A percentile compares a stretch with the other conserved stretches of the same genome.
phyloP scores from a whole-genome alignment of 2,329 filamentous ascomycete genomes.

The Trichoderma sp. region DNA sequence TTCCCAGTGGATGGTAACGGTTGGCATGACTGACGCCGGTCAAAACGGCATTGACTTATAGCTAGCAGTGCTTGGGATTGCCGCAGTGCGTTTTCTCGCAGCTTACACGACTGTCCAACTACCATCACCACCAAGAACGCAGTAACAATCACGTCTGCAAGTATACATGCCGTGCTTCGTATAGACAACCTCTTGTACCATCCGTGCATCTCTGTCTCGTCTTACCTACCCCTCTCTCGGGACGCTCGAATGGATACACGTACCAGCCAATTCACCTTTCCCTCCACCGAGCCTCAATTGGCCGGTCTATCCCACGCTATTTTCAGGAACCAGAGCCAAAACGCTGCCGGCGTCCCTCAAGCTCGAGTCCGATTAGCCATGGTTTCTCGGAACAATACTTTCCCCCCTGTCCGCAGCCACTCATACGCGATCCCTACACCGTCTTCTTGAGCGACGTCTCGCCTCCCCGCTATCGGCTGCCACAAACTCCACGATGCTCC shows the following conservation, averaged over 20 bases:
- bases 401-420: slow-evolving; percentile 5
- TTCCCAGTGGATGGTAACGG: not conserved
- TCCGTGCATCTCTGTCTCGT: not conserved
- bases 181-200: not conserved
- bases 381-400: slow-evolving; percentile 10
- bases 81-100: not conserved
- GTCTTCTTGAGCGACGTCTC: not conserved
- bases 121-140: not conserved
- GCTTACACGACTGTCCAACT: not conserved
- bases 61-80: slow-evolving; percentile 14
- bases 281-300: slow-evolving; percentile 7
- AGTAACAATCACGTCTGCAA: too few relatives aligned
- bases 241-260: not conserved
- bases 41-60: not conserved
- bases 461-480: slow-evolving; percentile 24
- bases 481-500: slow-evolving; percentile 25
- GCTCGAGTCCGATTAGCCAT: slow-evolving; percentile 6
- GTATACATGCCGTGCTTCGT: not conserved
- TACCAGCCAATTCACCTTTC: not conserved
- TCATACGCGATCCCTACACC: slow-evolving; percentile 16
- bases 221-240: not conserved
- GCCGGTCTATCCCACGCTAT: slow-evolving; percentile 8
- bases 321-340: slow-evolving; percentile 17
- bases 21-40: not conserved
- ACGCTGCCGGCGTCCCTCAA: not conserved